A percentile compares a stretch with the other conserved stretches of the same genome.
These are phyloP conservation scores for Mucor circinelloides DNA, from an alignment of 371 early-diverging fungal species.

Conservation along the genomic window DNA sequence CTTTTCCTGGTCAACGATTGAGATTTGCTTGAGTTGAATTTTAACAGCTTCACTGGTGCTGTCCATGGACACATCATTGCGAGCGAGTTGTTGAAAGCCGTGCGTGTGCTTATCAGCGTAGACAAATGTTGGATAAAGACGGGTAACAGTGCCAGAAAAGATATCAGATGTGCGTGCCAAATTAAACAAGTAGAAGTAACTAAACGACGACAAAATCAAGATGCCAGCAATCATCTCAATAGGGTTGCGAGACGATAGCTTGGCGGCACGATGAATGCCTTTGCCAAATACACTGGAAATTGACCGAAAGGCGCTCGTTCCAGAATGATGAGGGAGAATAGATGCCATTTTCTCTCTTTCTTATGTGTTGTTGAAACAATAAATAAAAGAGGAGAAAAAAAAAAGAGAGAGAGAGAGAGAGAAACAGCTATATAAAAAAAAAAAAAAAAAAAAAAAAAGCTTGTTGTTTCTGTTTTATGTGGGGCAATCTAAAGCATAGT, in stretches of 20 bases:
- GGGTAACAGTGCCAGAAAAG: slow-evolving; percentile 57
- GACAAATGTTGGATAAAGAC: slow-evolving; percentile 56
- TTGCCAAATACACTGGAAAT: slow-evolving; percentile 30
- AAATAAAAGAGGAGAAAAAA: neutral
- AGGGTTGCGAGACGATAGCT: slow-evolving; percentile 60
- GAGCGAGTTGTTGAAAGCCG: slow-evolving; percentile 32
- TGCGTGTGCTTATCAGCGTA: slow-evolving; percentile 44
- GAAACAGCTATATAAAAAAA: too few relatives aligned
- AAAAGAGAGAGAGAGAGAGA: neutral
- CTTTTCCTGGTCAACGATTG: slow-evolving; percentile 31
- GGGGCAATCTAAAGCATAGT: neutral
- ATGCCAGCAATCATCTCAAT: slow-evolving; percentile 83
- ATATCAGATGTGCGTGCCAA: slow-evolving; percentile 71
- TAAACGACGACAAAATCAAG: slow-evolving; percentile 72
- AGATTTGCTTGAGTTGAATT: slow-evolving; percentile 58
- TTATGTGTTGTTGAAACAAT: slow-evolving; percentile 5
- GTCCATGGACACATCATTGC: slow-evolving; percentile 32
- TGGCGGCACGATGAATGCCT: slow-evolving; percentile 34
- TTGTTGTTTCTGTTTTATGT: neutral
- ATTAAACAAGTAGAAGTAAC: slow-evolving; percentile 80
- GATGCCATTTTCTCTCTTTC: slow-evolving; percentile 11
- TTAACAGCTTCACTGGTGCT: slow-evolving; percentile 45
- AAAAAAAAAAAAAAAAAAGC: neutral
- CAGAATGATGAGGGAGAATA: slow-evolving; percentile 21
- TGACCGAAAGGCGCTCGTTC: slow-evolving; percentile 33